Conservation (phyloP, 192 early-diverging fungal genomes). For the Rhizophagus prolifer region DNA sequence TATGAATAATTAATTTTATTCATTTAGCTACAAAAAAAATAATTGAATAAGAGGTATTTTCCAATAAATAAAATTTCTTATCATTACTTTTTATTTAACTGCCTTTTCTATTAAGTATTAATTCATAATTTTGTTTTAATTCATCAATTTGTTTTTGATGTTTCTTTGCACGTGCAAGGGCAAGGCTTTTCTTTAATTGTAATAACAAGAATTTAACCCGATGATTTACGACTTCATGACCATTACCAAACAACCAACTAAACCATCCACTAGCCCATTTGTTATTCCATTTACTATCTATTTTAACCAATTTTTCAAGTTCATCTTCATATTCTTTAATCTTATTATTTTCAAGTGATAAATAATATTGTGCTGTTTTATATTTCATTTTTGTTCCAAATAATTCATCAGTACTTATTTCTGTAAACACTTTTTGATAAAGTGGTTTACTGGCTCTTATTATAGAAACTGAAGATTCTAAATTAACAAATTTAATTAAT, state of each 20-base stretch:
- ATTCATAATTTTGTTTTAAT: constrained; percentile 23
- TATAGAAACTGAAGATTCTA: constrained; percentile 77
- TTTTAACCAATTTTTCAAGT: constrained; percentile 50
- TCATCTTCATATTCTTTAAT: constrained; percentile 67
- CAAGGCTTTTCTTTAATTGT: constrained; percentile 53
- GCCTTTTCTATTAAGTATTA: too few species aligned
- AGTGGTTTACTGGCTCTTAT: constrained; percentile 76
- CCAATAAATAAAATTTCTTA: too few species aligned
- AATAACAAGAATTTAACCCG: constrained; percentile 59
- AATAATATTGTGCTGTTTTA: constrained; percentile 58
- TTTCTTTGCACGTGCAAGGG: constrained; percentile 52
- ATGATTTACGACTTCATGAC: constrained; percentile 52
- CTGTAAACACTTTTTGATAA: constrained; percentile 72
- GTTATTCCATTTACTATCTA: constrained; percentile 41
- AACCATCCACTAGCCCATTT: too few species aligned
- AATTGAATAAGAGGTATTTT: too few species aligned
- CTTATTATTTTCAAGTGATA: constrained; percentile 54
- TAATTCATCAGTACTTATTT: constrained; percentile 66
- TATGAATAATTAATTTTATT: too few species aligned
- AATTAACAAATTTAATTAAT: neutral
- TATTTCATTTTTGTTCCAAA: constrained; percentile 82
- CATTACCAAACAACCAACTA: constrained; percentile 45
- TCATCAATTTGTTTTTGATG: constrained; percentile 46
- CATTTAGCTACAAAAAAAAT: too few species aligned
- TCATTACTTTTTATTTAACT: too few species aligned